Percentiles rank a stretch among this genome's conserved stretches.
Conservation (phyloP, 305 asterid genomes). For the Ajuga reptans region DNA sequence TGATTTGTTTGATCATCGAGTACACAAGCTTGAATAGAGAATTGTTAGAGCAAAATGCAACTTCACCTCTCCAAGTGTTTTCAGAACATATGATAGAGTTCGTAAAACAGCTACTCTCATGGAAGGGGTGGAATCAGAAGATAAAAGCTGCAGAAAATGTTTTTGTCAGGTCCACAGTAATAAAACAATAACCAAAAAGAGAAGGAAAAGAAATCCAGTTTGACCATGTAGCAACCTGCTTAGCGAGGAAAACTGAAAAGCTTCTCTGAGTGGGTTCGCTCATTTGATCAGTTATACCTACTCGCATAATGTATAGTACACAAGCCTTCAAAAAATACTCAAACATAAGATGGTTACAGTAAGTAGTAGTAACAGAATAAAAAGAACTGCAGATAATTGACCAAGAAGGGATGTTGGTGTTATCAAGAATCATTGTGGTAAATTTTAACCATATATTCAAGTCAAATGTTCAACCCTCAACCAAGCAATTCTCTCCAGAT, state of each 20-base stretch:
- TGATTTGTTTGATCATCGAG: not conserved
- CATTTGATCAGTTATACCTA: slow-evolving; percentile 96
- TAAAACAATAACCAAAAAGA: not conserved
- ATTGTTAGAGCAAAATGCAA: slow-evolving; percentile 25
- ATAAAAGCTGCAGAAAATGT: slow-evolving; percentile 69
- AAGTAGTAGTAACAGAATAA: slow-evolving; percentile 9
- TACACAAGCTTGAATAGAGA: slow-evolving; percentile 5
- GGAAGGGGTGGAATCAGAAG: slow-evolving; percentile 80
- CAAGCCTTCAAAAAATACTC: slow-evolving; percentile 71
- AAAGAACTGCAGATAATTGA: slow-evolving; percentile 15
- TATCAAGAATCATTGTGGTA: not conserved
- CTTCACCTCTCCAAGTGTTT: slow-evolving; percentile 93
- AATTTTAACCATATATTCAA: not conserved
- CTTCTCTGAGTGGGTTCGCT: slow-evolving; percentile 92
- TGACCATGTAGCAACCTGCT: slow-evolving; percentile 57
- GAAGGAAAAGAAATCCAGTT: not conserved
- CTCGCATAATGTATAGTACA: slow-evolving; percentile 79
- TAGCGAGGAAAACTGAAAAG: slow-evolving; percentile 72
- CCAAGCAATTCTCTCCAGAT: not conserved
- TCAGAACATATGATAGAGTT: slow-evolving; percentile 71
- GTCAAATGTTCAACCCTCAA: not conserved
- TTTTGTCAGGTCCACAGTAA: slow-evolving; percentile 22
- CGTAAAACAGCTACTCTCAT: slow-evolving; percentile 80
- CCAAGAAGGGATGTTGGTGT: not conserved
- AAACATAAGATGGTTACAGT: slow-evolving; percentile 17